A percentile compares a stretch with the other conserved stretches of the same genome.
phyloP scores from a whole-genome alignment of 148 eudicot species.

The Polygonum aviculare region DNA sequence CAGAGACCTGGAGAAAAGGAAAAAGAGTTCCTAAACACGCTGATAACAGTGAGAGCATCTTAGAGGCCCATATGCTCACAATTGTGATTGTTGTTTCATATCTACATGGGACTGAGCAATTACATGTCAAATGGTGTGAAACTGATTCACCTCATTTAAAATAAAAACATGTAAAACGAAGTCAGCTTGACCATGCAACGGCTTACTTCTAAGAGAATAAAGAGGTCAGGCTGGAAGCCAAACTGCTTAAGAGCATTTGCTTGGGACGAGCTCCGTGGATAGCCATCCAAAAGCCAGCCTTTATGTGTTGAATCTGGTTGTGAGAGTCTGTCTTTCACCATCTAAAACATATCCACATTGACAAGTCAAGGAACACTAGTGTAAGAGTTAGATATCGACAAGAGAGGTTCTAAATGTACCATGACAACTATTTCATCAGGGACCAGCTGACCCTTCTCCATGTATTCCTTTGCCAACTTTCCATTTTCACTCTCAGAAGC shows the following conservation, averaged over 20 bases:
- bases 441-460: slow-evolving; percentile 94
- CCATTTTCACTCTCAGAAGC: slow-evolving; percentile 86
- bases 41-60: background rate
- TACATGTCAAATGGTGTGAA: background rate
- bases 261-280: slow-evolving; percentile 93
- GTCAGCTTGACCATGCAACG: background rate
- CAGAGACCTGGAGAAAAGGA: slow-evolving; percentile 51
- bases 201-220: slow-evolving; percentile 91
- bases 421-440: slow-evolving; percentile 90
- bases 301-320: slow-evolving; percentile 75
- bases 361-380: slow-evolving; percentile 12
- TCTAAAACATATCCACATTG: slow-evolving; percentile 35
- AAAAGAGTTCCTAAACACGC: background rate
- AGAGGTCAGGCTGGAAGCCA: slow-evolving; percentile 80
- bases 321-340: slow-evolving; percentile 84
- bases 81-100: background rate
- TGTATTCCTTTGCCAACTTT: slow-evolving; percentile 69
- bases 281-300: slow-evolving; percentile 99
- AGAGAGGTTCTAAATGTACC: slow-evolving; percentile 31
- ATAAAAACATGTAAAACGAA: background rate
- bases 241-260: slow-evolving; percentile 71
- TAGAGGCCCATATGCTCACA: background rate
- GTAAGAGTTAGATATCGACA: background rate
- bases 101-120: background rate
- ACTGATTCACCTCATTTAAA: background rate